Evolutionary conservation across 208 protist genomes (phyloP).

Genomic region (Trypanosoma vivax): DNA sequence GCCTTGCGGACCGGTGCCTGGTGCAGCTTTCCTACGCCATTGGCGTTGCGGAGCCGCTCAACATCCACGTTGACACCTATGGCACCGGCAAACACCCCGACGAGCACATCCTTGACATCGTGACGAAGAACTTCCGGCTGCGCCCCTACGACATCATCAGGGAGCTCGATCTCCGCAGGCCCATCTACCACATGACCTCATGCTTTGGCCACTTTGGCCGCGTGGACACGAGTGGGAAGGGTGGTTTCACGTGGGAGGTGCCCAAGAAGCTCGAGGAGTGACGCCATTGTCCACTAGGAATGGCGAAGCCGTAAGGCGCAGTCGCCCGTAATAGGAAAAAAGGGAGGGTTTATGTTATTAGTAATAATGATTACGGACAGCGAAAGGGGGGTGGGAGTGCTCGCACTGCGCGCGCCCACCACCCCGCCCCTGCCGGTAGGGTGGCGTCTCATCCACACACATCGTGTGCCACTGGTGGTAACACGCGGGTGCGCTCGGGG

Average conservation of each 20-base stretch:
- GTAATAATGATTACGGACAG: no score
- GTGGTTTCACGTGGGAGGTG: slow-evolving; percentile 1
- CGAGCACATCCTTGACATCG: not conserved
- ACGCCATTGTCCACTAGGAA: no score
- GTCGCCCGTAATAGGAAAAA: no score
- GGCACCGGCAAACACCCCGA: not conserved
- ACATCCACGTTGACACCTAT: slow-evolving; percentile 3
- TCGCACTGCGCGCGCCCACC: no score
- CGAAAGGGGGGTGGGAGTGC: no score
- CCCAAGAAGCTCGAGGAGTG: slow-evolving; percentile 93
- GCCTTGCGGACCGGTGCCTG: not conserved
- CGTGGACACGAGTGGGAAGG: not conserved
- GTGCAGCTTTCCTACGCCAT: slow-evolving; percentile 4
- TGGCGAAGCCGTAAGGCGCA: no score
- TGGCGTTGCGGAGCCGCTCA: slow-evolving; percentile 5
- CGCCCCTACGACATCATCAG: slow-evolving; percentile 3
- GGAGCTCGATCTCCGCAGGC: slow-evolving; percentile 1
- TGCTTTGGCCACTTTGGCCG: slow-evolving; percentile 3
- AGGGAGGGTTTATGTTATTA: no score
- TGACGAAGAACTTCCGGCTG: slow-evolving; percentile 1
- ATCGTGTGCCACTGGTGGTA: no score
- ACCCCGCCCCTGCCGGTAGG: no score
- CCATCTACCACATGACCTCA: not conserved
- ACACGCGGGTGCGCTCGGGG: no score
- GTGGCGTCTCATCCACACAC: no score